Base-by-base conservation (phyloP, 2,329 filamentous ascomycete genomes). In the Fusarium subglutinans region DNA sequence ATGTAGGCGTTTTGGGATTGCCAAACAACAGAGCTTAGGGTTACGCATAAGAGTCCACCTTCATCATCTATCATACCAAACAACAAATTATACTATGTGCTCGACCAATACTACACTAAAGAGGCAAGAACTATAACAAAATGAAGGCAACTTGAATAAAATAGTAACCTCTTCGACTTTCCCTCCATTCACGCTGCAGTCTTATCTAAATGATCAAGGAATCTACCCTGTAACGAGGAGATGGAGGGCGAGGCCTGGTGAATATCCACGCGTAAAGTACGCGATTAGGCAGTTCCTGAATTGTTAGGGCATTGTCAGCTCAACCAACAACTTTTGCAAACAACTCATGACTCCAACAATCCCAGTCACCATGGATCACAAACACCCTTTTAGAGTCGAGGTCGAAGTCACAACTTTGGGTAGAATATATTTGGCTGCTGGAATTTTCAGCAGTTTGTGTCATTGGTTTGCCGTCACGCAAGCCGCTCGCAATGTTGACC, bases 91-190 rank as follows among this genome's bases (percentile, higher is more conserved):
- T 12, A 4, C 5, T 6, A 2, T 9, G 44, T 28, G 2, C 12
- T 35, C 8, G 3, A 10, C 1, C 7, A 6, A 20, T 15, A 5
- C 1, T 24, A 20, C 3, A 24, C 4, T 2, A 6, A 9, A 15
- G 5, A 12, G 17, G 35, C 12, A 2, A 35, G 12, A 15, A 15
- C 9, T 5, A 6, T 8, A 3, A 20, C 12, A 1, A 24, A 35
- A 20, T 11, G 6, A 1, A 35, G 8, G 3, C 17, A 5, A 11
- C 1, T 13, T 15, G 6, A 10, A 24, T 6, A 20, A 11, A 9
- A 26, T 4, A 5, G 9, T 9, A 20, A 15, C 2, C 0, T 37
- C 12, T 40, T 14, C 9, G 8, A 28, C 20, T 13, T n/a, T 17
- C 5, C 4, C 6, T 6, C 17, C 10, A 28, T 11, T 22, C 6